Percentiles rank a stretch among this genome's conserved stretches.
These are phyloP conservation scores for Drosera spatulata DNA, from an alignment of 179 eudicot genomes.

Conservation along the genomic window DNA sequence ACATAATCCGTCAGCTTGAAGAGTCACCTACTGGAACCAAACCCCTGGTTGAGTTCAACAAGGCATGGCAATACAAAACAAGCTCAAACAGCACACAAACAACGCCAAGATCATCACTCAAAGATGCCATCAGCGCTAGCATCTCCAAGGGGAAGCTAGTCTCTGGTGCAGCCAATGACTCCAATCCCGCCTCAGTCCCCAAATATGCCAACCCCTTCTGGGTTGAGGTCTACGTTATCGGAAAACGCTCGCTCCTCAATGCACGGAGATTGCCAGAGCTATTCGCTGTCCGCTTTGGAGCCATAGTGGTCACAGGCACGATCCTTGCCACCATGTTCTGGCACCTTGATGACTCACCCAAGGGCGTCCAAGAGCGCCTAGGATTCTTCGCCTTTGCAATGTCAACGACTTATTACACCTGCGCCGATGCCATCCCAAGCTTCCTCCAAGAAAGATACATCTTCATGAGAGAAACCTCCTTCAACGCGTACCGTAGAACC, in stretches of 20 bases:
- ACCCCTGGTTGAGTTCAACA: constrained; percentile 40
- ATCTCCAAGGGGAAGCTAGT: constrained; percentile 70
- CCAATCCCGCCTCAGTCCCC: constrained; percentile 29
- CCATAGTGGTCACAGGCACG: constrained; percentile 47
- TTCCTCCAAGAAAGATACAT: constrained; percentile 67
- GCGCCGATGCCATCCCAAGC: constrained; percentile 75
- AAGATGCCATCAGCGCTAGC: constrained; percentile 59
- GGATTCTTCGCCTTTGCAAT: constrained; percentile 79
- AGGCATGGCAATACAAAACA: constrained; percentile 28
- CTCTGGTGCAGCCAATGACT: constrained; percentile 35
- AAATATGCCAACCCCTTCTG: constrained; percentile 64
- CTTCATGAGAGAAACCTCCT: constrained; percentile 71
- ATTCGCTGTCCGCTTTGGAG: constrained; percentile 53
- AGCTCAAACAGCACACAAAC: neutral
- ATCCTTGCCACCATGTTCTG: constrained; percentile 68
- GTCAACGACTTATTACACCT: constrained; percentile 76
- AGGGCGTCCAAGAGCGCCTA: constrained; percentile 52
- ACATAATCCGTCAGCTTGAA: constrained; percentile 59
- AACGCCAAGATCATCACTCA: constrained; percentile 25
- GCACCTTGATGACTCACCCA: constrained; percentile 55
- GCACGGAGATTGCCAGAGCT: constrained; percentile 56
- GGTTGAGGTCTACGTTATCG: constrained; percentile 55
- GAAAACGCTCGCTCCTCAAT: constrained; percentile 52
- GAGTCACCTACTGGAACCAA: constrained; percentile 35
- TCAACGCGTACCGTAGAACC: constrained; percentile 57